Conservation (phyloP, 306 rosid genomes). For the Ormosia semicastrata region DNA sequence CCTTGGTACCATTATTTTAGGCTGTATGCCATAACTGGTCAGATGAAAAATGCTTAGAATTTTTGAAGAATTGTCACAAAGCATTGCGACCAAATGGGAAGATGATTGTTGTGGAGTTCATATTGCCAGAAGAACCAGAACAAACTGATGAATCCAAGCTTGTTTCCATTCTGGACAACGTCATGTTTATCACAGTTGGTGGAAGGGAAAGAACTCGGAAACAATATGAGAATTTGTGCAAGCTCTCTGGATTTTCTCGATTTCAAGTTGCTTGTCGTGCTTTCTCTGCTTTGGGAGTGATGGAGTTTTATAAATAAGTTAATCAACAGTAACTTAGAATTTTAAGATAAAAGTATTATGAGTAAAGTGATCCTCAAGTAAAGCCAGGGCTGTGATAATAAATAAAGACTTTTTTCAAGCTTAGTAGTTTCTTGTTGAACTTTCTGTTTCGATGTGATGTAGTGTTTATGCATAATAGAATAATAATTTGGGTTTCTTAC, state of each 20-base stretch:
- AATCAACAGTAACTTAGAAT: background rate
- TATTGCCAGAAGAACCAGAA: constrained; percentile 14
- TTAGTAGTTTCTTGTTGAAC: background rate
- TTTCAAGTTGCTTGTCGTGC: constrained; percentile 24
- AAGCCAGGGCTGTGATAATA: background rate
- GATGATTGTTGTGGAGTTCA: constrained; percentile 15
- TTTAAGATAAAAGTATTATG: background rate
- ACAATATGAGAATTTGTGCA: constrained; percentile 8
- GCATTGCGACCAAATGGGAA: constrained; percentile 35
- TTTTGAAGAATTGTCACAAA: constrained; percentile 16
- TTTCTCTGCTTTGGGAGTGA: constrained; percentile 22
- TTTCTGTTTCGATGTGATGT: background rate
- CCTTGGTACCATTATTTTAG: background rate
- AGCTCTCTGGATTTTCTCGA: constrained; percentile 25
- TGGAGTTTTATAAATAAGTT: constrained; percentile 32
- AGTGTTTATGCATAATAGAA: background rate
- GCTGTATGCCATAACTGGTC: constrained; percentile 12
- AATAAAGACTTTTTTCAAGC: background rate
- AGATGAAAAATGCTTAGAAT: background rate
- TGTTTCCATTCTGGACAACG: constrained; percentile 22
- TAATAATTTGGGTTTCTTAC: background rate
- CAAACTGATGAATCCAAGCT: background rate
- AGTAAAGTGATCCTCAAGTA: no score
- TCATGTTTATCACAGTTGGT: constrained; percentile 22
- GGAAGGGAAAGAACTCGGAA: constrained; percentile 36